These are phyloP conservation scores for Trapa incisa DNA, from an alignment of 345 rosid species.

Conservation along the genomic window DNA sequence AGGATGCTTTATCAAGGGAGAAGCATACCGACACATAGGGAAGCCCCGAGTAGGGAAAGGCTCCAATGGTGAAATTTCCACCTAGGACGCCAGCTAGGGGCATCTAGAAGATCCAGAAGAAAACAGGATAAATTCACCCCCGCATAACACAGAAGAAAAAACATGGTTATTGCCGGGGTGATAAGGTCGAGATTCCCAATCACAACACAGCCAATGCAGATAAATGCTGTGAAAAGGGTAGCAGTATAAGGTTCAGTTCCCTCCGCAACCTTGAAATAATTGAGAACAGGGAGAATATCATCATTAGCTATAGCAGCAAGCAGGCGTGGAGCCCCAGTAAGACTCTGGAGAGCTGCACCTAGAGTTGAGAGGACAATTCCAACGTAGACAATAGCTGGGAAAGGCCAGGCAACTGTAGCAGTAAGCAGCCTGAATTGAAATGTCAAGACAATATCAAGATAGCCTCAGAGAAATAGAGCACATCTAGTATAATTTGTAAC, in stretches of 20 bases:
- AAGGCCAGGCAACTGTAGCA: conserved; percentile 97
- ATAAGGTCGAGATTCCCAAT: conserved; percentile 98
- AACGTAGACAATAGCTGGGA: conserved; percentile 61
- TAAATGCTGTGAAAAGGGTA: conserved; percentile 79
- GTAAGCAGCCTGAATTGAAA: conserved; percentile 58
- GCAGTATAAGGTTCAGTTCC: conserved; percentile 81
- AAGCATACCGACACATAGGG: conserved; percentile 64
- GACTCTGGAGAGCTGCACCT: conserved; percentile 98
- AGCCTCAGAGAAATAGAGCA: conserved; percentile 3
- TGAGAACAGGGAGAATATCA: conserved; percentile 93
- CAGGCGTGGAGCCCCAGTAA: conserved; percentile 95
- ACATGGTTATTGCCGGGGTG: conserved; percentile 95
- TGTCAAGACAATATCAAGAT: conserved; percentile 9
- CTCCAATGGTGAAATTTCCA: conserved; percentile 99
- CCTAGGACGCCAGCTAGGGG: conserved; percentile 99
- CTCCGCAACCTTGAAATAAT: conserved; percentile 88
- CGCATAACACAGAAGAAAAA: conserved; percentile 84
- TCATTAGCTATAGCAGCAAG: conserved; percentile 99
- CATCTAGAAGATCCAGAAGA: conserved; percentile 97
- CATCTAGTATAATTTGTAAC: background rate
- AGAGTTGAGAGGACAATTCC: conserved; percentile 96
- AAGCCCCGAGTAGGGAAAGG: conserved; percentile 87
- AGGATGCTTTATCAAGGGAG: conserved; percentile 1
- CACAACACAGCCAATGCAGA: conserved; percentile 80
- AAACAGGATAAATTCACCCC: conserved; percentile 99